These are phyloP conservation scores for Sporothrix curviconia DNA, from an alignment of 2,329 filamentous ascomycete species.

Conservation along the genomic window DNA sequence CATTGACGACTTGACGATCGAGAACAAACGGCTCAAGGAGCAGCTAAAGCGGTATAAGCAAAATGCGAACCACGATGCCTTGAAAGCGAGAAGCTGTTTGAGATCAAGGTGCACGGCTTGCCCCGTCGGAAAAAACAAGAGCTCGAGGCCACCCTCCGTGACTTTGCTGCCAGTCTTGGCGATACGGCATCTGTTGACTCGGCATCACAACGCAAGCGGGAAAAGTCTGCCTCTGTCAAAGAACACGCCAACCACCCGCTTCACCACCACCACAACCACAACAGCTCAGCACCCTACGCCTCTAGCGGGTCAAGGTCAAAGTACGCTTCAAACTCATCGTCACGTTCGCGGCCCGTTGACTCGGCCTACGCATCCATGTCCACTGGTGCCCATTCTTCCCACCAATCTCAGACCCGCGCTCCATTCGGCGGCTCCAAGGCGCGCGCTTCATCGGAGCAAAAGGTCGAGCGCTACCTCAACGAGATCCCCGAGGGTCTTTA, in stretches of 20 bases:
- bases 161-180: conserved; percentile 58
- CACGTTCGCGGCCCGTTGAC: conserved; percentile 48
- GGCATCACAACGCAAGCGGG: conserved; percentile 36
- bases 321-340: conserved; percentile 47
- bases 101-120: conserved; percentile 71
- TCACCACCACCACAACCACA: conserved; percentile 23
- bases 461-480: conserved; percentile 62
- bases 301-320: conserved; percentile 41
- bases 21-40: conserved; percentile 72
- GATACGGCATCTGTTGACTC: conserved; percentile 39
- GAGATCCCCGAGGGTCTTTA: conserved; percentile 66
- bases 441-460: conserved; percentile 46
- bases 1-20: conserved; percentile 79
- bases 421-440: conserved; percentile 29
- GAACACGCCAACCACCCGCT: conserved; percentile 23
- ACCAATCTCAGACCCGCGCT: conserved; percentile 33
- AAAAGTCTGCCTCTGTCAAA: conserved; percentile 28
- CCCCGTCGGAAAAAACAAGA: conserved; percentile 68
- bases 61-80: conserved; percentile 53
- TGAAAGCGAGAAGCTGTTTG: conserved; percentile 71
- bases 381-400: conserved; percentile 40
- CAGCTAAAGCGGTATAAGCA: conserved; percentile 66
- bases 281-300: conserved; percentile 28
- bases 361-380: conserved; percentile 67
- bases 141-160: conserved; percentile 64